Evolutionary conservation across 2,329 filamentous ascomycete genomes (phyloP).

Genomic region (Apiospora koreana): DNA sequence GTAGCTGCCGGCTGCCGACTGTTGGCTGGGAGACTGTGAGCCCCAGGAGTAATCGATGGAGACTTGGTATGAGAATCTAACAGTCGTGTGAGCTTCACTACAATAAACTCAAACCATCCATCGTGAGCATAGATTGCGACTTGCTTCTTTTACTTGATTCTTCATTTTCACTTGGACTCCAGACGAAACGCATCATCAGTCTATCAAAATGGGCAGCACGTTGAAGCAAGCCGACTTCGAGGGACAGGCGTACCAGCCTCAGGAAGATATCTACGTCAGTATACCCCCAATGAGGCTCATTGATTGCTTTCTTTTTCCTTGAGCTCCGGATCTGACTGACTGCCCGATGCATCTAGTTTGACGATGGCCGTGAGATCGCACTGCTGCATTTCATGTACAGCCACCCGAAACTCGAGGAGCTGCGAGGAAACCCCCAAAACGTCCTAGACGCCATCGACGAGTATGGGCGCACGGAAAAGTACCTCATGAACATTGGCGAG

Average conservation of each 20-base stretch:
- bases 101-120: neutral
- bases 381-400: conserved; percentile 69
- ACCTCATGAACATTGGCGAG: conserved; percentile 79
- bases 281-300: neutral
- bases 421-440: conserved; percentile 63
- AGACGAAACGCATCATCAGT: neutral
- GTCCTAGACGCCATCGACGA: conserved; percentile 73
- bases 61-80: neutral
- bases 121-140: no score
- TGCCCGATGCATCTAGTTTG: conserved; percentile 41
- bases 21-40: neutral
- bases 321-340: neutral
- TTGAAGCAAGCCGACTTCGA: conserved; percentile 30
- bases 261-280: conserved; percentile 42
- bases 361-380: conserved; percentile 75
- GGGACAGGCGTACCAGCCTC: conserved; percentile 41
- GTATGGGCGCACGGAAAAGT: conserved; percentile 64
- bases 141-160: no score
- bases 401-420: conserved; percentile 60
- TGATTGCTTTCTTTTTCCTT: neutral
- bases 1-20: neutral
- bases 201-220: neutral
- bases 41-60: neutral
- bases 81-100: neutral
- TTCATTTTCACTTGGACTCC: neutral